Conservation (phyloP, 139 green algal genomes). For the Chlamydomonas sphaeroides region DNA sequence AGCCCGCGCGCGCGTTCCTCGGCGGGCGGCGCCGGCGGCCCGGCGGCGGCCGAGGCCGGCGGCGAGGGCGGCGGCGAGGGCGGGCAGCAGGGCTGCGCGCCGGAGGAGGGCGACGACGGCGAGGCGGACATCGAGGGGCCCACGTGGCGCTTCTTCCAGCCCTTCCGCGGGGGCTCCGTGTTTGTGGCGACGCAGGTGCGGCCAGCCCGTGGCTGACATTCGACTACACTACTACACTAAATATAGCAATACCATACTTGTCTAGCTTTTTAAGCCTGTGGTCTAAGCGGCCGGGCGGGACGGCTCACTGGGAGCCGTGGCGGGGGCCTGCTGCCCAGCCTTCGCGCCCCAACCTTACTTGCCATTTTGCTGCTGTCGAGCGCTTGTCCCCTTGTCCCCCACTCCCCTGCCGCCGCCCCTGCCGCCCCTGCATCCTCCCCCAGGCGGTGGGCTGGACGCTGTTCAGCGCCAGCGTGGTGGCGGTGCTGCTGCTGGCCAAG, state of each 20-base stretch:
- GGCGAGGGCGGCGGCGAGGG: not conserved
- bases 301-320: too few relatives aligned
- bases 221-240: too few relatives aligned
- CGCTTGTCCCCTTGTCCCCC: not conserved
- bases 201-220: too few relatives aligned
- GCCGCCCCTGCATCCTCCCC: too few relatives aligned
- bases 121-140: not conserved
- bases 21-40: not conserved
- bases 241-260: too few relatives aligned
- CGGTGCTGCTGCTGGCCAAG: constrained; percentile 64
- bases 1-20: too few relatives aligned
- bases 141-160: constrained; percentile 86
- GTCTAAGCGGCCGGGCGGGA: too few relatives aligned
- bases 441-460: constrained; percentile 82
- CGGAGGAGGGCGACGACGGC: not conserved
- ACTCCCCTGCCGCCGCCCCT: not conserved
- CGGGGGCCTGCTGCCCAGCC: too few relatives aligned
- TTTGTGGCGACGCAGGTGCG: constrained; percentile 81
- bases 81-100: not conserved
- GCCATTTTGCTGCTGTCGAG: too few relatives aligned
- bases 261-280: too few relatives aligned
- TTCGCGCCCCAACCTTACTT: too few relatives aligned
- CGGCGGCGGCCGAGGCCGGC: not conserved
- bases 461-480: constrained; percentile 68
- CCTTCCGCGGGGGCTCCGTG: constrained; percentile 73